Percentiles rank a stretch among this genome's conserved stretches.
phyloP scores from a whole-genome alignment of 108 stramenopile species.

The Chaetoceros muelleri region DNA sequence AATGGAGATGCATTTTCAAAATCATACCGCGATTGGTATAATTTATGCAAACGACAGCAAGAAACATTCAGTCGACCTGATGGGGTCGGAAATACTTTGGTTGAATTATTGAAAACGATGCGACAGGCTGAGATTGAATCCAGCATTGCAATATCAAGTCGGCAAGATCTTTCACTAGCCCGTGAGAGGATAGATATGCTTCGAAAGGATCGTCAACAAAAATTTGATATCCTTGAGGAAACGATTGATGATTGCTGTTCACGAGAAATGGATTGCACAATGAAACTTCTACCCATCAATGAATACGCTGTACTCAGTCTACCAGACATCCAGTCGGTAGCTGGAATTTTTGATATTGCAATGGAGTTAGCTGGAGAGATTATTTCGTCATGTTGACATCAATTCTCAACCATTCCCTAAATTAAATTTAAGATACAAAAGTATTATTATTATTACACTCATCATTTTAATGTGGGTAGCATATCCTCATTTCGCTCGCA shows the following conservation, averaged over 20 bases:
- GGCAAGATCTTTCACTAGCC: constrained; percentile 39
- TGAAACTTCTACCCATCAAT: constrained; percentile 9
- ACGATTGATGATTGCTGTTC: constrained; percentile 71
- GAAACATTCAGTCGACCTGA: constrained; percentile 15
- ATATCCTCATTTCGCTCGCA: no score
- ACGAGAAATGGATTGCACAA: constrained; percentile 60
- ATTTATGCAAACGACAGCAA: constrained; percentile 64
- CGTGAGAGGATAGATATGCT: constrained; percentile 45
- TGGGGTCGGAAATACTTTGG: constrained; percentile 11
- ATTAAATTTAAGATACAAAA: no score
- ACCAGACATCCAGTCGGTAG: neutral
- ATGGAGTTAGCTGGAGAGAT: neutral
- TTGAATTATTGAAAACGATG: constrained; percentile 44
- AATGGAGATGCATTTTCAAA: constrained; percentile 57
- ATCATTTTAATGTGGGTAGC: no score
- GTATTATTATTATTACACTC: no score
- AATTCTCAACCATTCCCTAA: no score
- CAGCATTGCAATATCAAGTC: constrained; percentile 47
- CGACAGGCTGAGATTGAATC: constrained; percentile 70
- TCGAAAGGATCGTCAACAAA: constrained; percentile 33
- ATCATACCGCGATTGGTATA: constrained; percentile 63
- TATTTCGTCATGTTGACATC: neutral
- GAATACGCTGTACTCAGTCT: neutral
- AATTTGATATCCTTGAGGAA: constrained; percentile 58
- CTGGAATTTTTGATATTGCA: neutral